Base-by-base conservation (phyloP, 2,329 filamentous ascomycete genomes). In the Orbilia quercus region DNA sequence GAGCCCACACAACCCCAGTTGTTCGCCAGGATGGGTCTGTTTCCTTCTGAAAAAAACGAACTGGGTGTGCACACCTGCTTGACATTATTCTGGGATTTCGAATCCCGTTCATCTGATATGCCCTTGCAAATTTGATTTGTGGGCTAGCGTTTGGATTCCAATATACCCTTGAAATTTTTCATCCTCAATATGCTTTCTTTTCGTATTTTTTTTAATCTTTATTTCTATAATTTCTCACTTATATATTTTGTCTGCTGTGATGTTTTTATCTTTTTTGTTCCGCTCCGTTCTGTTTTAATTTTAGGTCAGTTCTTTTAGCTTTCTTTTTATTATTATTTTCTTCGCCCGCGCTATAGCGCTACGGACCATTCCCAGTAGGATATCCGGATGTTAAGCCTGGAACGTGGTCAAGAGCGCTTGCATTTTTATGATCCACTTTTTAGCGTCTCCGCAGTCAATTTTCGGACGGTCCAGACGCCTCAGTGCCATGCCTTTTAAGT, bases 101-200 rank as follows among this genome's bases (percentile, higher is more conserved):
- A 54, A 44, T 69, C 47, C 54, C 57, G 57, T 64, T 72, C 53
- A 53, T 72, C 66, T 72, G 67, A 72, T 72, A 72, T 72, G 50
- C 58, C 58, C 66, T 63, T 58, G 57, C 66, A 40, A 63, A 63
- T 51, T 63, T 62, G 18, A 18, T 54, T 36, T 57, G 50, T 64
- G 66, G 47, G 53, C 66, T 57, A 58, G 47, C 51, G 44, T 51
- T 64, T 63, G 51, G 45, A 45, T 58, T 71, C 51, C 55, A 47
- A 53, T 50, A 57, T 57, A 50, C 31, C 40, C 28, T 5, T 31
- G 28, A 31, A 31, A 9, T 31, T 31, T 31, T 31, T n/a, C n/a
- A 31, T 9, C 28, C 9, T 31, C 9, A 5, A 31, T 31, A 38
- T 45, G 25, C n/a, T 58, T 55, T 31, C 18, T 18, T 6, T n/a